phyloP scores from a whole-genome alignment of 495 filamentous ascomycete species.

The Lasiosphaeriaceae sp. region DNA sequence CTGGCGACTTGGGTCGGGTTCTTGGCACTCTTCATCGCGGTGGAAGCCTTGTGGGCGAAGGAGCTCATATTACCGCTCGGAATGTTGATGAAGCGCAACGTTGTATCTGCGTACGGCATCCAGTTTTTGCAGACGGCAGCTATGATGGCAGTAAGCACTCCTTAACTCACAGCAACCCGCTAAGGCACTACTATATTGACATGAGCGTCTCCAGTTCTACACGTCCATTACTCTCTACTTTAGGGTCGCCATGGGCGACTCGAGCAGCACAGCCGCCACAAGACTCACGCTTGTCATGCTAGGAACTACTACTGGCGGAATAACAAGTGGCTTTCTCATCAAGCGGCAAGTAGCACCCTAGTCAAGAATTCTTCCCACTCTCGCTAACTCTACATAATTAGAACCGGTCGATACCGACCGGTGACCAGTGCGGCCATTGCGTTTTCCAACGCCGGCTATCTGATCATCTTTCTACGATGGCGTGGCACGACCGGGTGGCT shows the following conservation, averaged over 20 bases:
- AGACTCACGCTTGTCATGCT: slow-evolving; percentile 9
- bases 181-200: background rate
- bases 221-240: slow-evolving; percentile 11
- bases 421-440: background rate
- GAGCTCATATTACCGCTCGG: slow-evolving; percentile 14
- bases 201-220: background rate
- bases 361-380: too few relatives aligned
- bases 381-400: background rate
- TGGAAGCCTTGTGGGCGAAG: slow-evolving; percentile 8
- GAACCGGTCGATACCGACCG: slow-evolving; percentile 9
- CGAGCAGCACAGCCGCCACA: background rate
- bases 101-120: slow-evolving; percentile 8
- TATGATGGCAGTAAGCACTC: slow-evolving; percentile 8
- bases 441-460: slow-evolving; percentile 7
- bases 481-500: slow-evolving; percentile 4
- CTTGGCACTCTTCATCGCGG: background rate
- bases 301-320: slow-evolving; percentile 9
- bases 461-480: slow-evolving; percentile 11
- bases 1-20: slow-evolving; percentile 9
- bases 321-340: slow-evolving; percentile 10
- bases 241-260: slow-evolving; percentile 5
- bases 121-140: slow-evolving; percentile 13
- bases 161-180: too few relatives aligned
- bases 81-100: background rate
- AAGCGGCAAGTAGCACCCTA: slow-evolving; percentile 6